Conservation (phyloP, 1,284 basidiomycete genomes). For the Cutaneotrichosporon sp. region DNA sequence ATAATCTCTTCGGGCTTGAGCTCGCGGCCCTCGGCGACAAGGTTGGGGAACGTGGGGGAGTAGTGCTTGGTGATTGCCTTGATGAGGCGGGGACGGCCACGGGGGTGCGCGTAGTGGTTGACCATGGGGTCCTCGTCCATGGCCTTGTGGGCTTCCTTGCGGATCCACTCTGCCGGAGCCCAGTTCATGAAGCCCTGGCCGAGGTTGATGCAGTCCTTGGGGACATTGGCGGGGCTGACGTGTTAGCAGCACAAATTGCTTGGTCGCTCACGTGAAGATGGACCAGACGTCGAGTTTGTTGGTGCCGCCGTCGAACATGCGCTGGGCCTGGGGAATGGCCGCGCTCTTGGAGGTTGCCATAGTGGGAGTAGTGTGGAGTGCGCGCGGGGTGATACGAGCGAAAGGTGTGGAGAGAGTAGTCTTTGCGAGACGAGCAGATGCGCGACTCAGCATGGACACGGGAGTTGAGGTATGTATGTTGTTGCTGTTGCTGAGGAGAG, state of each 20-base stretch:
- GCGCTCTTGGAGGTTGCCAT: constrained; percentile 29
- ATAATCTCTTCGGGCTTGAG: constrained; percentile 87
- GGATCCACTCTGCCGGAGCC: constrained; percentile 76
- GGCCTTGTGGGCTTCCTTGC: constrained; percentile 66
- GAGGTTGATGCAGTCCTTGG: constrained; percentile 79
- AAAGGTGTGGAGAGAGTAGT: neutral
- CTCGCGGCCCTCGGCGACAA: constrained; percentile 56
- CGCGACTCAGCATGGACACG: constrained; percentile 5
- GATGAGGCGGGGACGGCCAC: constrained; percentile 75
- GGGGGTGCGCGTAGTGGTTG: constrained; percentile 88
- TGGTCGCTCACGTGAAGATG: constrained; percentile 69
- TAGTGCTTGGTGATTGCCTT: constrained; percentile 79
- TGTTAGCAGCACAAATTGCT: neutral
- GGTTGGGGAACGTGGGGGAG: constrained; percentile 55
- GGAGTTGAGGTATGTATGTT: no score
- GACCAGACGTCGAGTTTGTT: constrained; percentile 77
- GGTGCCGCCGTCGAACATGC: constrained; percentile 45
- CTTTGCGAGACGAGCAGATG: neutral
- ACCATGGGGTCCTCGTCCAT: constrained; percentile 59
- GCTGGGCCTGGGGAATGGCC: constrained; percentile 36
- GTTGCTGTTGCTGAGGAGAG: no score
- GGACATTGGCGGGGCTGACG: constrained; percentile 73
- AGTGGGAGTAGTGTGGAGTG: constrained; percentile 12
- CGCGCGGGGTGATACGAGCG: constrained; percentile 1
- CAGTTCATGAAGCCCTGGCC: constrained; percentile 89